Base-by-base conservation (phyloP, 1,139 yeast genomes). In the Pichia cactophila region DNA sequence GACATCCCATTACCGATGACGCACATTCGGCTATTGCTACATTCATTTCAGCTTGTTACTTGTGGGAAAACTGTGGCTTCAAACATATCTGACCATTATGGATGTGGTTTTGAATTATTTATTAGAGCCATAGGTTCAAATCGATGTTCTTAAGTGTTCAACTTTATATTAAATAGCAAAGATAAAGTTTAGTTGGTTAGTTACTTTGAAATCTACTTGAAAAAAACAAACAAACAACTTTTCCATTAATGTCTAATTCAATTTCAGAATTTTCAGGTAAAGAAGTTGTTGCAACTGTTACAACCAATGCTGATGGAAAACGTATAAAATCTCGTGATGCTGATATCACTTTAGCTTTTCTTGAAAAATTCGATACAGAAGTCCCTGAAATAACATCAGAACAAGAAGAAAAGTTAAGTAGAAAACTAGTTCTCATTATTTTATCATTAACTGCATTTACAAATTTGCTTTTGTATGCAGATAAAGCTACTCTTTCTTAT, bases 401-500 rank as follows among this genome's bases (percentile, higher is more conserved):
- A 39, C 62, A 67, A 47, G 71, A 69, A 26, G 60, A 54, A 47
- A 62, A 58, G 44, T 56, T 70, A 17, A 48, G 58, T 10, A 53
- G 57, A 33, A 68, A 69, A 47, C 54, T 69, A 9, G 54, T 61
- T 33, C 49, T 60, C 33, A 61, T 63, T 26, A 61, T 70, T 2
- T 54, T 70, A 17, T 61, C 65, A 0, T 53, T 69, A 33, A 61
- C 66, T 10, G 61, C 69, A 26, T 45, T 65, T 7, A 63, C 70
- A 40, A 66, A 69, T 52, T 56, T 66, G 44, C 52, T 69, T 14
- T 57, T 70, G 56, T 73, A 70, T 51, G 69, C 74, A 66, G 79
- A 74, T 58, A 74, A 75, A 53, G 60, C 71, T 16, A 65, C 74
- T 11, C 66, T 69, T 33, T 70, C 76, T 1, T 74, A 71, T 55